These are phyloP conservation scores for Phytopythium ostracodes DNA, from an alignment of 352 stramenopile species.

Conservation along the genomic window DNA sequence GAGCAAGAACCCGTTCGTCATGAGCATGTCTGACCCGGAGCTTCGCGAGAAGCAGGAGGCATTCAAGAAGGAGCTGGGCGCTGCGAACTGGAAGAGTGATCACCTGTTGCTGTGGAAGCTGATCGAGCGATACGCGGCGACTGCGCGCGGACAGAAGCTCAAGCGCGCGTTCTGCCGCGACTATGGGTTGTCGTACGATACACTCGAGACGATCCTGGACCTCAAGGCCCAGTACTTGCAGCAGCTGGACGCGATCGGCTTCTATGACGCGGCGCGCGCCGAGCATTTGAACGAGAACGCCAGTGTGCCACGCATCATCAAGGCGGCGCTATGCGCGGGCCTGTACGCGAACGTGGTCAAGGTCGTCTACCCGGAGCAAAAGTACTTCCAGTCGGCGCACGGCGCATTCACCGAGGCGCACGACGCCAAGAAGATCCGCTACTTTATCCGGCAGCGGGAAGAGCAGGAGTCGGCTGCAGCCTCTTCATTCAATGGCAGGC, in stretches of 20 bases:
- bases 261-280: slow-evolving; percentile 48
- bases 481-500: slow-evolving; percentile 9
- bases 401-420: slow-evolving; percentile 89
- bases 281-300: slow-evolving; percentile 60
- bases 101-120: slow-evolving; percentile 77
- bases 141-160: slow-evolving; percentile 37
- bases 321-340: slow-evolving; percentile 78
- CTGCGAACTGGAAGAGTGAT: slow-evolving; percentile 64
- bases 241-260: slow-evolving; percentile 73
- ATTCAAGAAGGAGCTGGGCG: slow-evolving; percentile 64
- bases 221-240: slow-evolving; percentile 85
- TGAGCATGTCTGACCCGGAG: slow-evolving; percentile 64
- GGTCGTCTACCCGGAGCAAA: slow-evolving; percentile 89
- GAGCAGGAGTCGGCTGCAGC: neutral
- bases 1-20: slow-evolving; percentile 75
- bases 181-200: slow-evolving; percentile 77
- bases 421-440: slow-evolving; percentile 92
- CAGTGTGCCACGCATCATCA: slow-evolving; percentile 87
- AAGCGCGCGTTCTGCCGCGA: slow-evolving; percentile 68
- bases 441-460: slow-evolving; percentile 74
- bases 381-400: slow-evolving; percentile 93
- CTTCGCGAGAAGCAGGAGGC: slow-evolving; percentile 48
- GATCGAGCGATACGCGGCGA: slow-evolving; percentile 58
- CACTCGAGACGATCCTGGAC: slow-evolving; percentile 91
- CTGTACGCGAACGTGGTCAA: slow-evolving; percentile 80